These are phyloP conservation scores for Oryza meridionalis DNA, from an alignment of 176 grass and related monocot species.

Conservation along the genomic window DNA sequence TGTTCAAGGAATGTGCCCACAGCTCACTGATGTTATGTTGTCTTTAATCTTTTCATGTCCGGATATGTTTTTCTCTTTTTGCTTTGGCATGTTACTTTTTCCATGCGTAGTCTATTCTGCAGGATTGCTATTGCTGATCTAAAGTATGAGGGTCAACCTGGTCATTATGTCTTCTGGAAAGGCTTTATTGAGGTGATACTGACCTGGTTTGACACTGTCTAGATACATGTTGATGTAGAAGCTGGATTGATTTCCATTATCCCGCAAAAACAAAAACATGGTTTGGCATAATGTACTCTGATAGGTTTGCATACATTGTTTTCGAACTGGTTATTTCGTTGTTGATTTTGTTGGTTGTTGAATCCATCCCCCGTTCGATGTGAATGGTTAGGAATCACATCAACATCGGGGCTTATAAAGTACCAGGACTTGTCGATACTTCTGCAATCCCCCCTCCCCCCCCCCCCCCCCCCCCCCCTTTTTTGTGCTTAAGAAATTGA, in stretches of 20 bases:
- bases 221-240: not conserved
- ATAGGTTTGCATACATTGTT: not conserved
- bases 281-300: not conserved
- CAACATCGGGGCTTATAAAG: not conserved
- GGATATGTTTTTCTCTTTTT: conserved; percentile 7
- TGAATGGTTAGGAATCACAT: conserved; percentile 26
- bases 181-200: not conserved
- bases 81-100: conserved; percentile 20
- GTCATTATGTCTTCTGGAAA: conserved; percentile 9
- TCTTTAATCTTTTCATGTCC: conserved; percentile 18
- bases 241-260: not conserved
- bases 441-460: not conserved
- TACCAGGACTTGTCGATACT: not conserved
- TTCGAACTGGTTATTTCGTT: not conserved
- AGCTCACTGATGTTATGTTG: not conserved
- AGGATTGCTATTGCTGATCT: conserved; percentile 16
- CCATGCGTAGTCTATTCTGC: not conserved
- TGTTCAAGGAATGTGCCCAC: conserved; percentile 2
- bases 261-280: not conserved
- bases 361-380: conserved; percentile 7
- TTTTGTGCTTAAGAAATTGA: conserved; percentile 9
- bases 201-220: not conserved
- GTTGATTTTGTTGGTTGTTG: not conserved
- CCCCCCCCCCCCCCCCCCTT: not conserved
- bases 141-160: conserved; percentile 7